Base-by-base conservation (phyloP, 495 filamentous ascomycete species). In the Darksidea phi region DNA sequence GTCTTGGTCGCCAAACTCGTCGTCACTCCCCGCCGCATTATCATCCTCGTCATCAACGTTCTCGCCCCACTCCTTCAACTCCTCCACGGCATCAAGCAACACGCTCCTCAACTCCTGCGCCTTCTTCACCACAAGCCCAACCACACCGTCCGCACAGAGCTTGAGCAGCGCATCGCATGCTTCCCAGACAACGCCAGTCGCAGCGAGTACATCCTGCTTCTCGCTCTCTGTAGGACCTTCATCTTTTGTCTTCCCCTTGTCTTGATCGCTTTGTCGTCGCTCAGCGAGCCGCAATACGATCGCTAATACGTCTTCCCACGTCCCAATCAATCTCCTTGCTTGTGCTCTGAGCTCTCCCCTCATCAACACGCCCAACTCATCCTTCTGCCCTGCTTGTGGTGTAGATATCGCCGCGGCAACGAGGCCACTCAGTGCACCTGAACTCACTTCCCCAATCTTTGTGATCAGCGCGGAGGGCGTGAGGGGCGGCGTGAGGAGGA, bases 401-500 rank as follows among this genome's bases (percentile, higher is more conserved):
- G 77, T 77, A 10, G 32, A 48, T 15, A 18, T 36, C 72, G 84
- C 79, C 0, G 87, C 84, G 6, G 84, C 85, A 21, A 89, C 83
- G 24, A 95, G 74, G 2, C 82, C 87, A 2, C 88, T 88, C 0
- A 95, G 77, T 6, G 86, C 82, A 10, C 82, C 82, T 20, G 82
- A 79, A 34, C 82, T 79, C 4, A 93, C 73, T 20, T 87, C 83
- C 7, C 80, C 80, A 6, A 95, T 75, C 13, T 92, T 82, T 12
- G 76, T 84, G 46, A 58, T 72, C 26, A 94, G 82, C 13, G 89
- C 91, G 0, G 87, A 82, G 4, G 87, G 83, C 0, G 91, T 91
- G 72, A 95, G 94, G 0, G 91, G 91, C 15, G 86, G 81, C 56
- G 86, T 94, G 66, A 95, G 88, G 1, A 91, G 81, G 1, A 96